Evolutionary conservation across 2,329 filamentous ascomycete species (phyloP).

Genomic region (Aspergillus sclerotialis): DNA sequence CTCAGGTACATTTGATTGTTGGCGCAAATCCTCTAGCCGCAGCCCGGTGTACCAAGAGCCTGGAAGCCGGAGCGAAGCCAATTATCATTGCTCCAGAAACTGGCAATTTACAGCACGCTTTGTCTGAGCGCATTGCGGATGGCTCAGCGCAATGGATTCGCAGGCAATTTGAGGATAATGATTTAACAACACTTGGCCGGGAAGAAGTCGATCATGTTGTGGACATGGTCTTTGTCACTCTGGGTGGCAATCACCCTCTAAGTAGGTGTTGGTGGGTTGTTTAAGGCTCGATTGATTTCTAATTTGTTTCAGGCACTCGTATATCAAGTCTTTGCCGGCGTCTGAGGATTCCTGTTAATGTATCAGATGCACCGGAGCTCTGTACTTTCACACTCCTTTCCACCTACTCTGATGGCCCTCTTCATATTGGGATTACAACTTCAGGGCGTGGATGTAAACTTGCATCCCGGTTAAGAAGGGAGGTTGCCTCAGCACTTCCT

Average conservation of each 20-base stretch:
- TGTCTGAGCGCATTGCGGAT: slow-evolving; percentile 39
- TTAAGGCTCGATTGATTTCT: slow-evolving; percentile 15
- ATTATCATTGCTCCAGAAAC: slow-evolving; percentile 67
- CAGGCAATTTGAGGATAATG: slow-evolving; percentile 57
- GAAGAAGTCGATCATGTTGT: slow-evolving; percentile 70
- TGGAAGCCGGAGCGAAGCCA: slow-evolving; percentile 74
- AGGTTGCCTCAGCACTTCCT: slow-evolving; percentile 76
- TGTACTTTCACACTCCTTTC: slow-evolving; percentile 88
- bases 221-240: slow-evolving; percentile 86
- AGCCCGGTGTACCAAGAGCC: slow-evolving; percentile 69
- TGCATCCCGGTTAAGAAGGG: slow-evolving; percentile 77
- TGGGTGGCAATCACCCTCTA: slow-evolving; percentile 43
- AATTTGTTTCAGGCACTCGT: slow-evolving; percentile 44
- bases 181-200: slow-evolving; percentile 71
- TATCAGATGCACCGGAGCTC: slow-evolving; percentile 76
- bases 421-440: slow-evolving; percentile 93
- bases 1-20: slow-evolving; percentile 68
- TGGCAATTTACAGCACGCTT: slow-evolving; percentile 52
- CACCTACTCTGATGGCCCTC: slow-evolving; percentile 79
- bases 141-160: slow-evolving; percentile 37
- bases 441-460: slow-evolving; percentile 93
- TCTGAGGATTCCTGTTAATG: slow-evolving; percentile 84
- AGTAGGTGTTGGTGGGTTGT: slow-evolving; percentile 34
- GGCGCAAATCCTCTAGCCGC: slow-evolving; percentile 84
- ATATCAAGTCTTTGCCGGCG: slow-evolving; percentile 70